Evolutionary conservation across 306 rosid species (phyloP).

Genomic region (Lagenaria siceraria): DNA sequence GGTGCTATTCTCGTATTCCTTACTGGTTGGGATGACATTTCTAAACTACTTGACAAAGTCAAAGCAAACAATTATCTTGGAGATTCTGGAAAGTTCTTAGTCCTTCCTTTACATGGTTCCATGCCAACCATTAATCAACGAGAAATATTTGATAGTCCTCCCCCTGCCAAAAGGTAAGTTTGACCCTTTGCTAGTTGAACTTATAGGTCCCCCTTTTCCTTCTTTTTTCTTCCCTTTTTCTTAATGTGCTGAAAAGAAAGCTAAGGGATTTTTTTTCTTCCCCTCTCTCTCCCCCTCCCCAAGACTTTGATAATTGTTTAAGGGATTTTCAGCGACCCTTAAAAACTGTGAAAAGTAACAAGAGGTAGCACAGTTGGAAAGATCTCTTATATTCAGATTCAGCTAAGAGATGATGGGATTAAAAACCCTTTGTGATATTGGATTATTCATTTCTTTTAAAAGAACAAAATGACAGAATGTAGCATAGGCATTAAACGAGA

Average conservation of each 20-base stretch:
- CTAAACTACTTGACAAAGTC: conserved; percentile 71
- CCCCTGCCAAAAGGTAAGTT: conserved; percentile 71
- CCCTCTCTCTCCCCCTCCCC: no score
- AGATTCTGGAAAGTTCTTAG: conserved; percentile 52
- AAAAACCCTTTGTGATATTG: neutral
- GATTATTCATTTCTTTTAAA: neutral
- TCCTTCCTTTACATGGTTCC: conserved; percentile 89
- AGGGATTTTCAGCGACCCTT: neutral
- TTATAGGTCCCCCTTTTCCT: neutral
- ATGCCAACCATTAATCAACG: conserved; percentile 88
- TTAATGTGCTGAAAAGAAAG: neutral
- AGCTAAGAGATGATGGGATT: neutral
- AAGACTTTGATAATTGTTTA: neutral
- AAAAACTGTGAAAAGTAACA: neutral
- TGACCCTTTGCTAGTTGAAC: conserved; percentile 16
- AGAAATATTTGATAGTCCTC: conserved; percentile 88
- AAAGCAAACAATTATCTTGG: conserved; percentile 63
- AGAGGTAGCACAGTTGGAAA: neutral
- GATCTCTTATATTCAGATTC: neutral
- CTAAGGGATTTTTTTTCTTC: neutral
- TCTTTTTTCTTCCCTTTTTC: neutral
- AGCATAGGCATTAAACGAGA: neutral
- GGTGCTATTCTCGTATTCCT: conserved; percentile 94
- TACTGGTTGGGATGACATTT: conserved; percentile 96
- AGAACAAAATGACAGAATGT: neutral